Evolutionary conservation across 768 basidiomycete species (phyloP), one percentile per base, ranked within the genome.

Genomic region (Russula ochroleuca): DNA sequence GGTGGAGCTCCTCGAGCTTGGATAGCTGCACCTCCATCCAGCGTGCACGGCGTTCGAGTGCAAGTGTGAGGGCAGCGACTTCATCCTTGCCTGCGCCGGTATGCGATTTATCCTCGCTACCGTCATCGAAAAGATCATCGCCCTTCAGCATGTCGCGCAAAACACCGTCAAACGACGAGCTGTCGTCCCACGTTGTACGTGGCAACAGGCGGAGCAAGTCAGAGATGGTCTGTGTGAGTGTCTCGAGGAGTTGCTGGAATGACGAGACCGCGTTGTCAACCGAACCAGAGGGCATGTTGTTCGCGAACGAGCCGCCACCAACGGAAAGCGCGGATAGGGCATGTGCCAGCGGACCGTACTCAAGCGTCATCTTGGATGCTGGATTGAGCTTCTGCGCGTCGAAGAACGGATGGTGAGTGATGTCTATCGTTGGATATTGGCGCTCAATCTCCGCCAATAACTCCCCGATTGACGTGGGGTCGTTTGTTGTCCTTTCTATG

Each of bases 21-120:
- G 89, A 90, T 19, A 94, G 75, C 73, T 93, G 92, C 23, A 92
- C 88, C 74, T 94, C 91, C 89, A 94, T 93, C 90, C 92, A 94
- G 48, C 90, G 81, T 17, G 92, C 92, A n/a, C 92, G 88, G 65
- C 89, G 86, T 72, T 92, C 91, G 50, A 94, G 81, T 9, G 90
- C 91, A 54, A 88, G 77, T 2, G 91, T 94, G 64, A 94, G 76
- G 19, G 88, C 88, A 2, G 87, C 89, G 8, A 94, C 91, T 71
- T 94, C 92, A 70, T 92, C 90, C 66, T 92, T 68, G 45, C 68
- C 90, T 69, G 84, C 86, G 25, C 80, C 83, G 21, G 80, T 5
- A 76, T 31, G 78, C 77, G 59, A 84, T 83, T 80, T 82, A 28
- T 79, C 79, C 56, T 86, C 87, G 48, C 88, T 86, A 5, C 82